Evolutionary conservation across 371 early-diverging fungal genomes (phyloP).

Genomic region (Rhizomucor miehei): DNA sequence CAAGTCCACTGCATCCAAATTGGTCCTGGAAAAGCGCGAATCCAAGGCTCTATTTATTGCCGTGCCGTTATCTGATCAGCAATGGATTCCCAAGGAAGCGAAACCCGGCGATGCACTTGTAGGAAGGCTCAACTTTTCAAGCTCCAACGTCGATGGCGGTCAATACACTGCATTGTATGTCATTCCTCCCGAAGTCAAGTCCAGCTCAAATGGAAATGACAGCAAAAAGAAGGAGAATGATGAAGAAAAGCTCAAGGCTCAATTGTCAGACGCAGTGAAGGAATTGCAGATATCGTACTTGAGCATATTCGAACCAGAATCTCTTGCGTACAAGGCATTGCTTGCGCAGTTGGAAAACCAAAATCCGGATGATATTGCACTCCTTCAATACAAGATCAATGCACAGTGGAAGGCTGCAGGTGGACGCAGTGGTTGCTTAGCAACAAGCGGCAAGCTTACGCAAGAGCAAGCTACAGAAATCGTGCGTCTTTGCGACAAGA

Average conservation of each 20-base stretch:
- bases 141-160: conserved; percentile 53
- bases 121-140: conserved; percentile 62
- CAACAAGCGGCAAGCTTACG: conserved; percentile 28
- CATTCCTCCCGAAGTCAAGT: conserved; percentile 47
- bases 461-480: conserved; percentile 47
- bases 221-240: conserved; percentile 17
- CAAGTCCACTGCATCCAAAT: conserved; percentile 41
- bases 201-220: conserved; percentile 31
- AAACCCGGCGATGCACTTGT: conserved; percentile 78
- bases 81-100: conserved; percentile 64
- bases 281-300: conserved; percentile 79
- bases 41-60: conserved; percentile 36
- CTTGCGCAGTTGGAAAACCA: conserved; percentile 58
- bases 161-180: conserved; percentile 60
- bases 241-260: conserved; percentile 50
- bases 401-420: conserved; percentile 57
- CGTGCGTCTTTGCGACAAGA: conserved; percentile 48
- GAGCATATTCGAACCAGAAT: conserved; percentile 68
- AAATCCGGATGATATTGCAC: conserved; percentile 41
- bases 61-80: conserved; percentile 26
- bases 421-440: conserved; percentile 37
- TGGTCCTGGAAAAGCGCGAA: conserved; percentile 33
- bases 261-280: conserved; percentile 69
- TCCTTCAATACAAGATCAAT: conserved; percentile 59
- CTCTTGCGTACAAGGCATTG: conserved; percentile 53